Evolutionary conservation across 257 asterid genomes (phyloP).

Genomic region (Oldenlandia corymbosa): DNA sequence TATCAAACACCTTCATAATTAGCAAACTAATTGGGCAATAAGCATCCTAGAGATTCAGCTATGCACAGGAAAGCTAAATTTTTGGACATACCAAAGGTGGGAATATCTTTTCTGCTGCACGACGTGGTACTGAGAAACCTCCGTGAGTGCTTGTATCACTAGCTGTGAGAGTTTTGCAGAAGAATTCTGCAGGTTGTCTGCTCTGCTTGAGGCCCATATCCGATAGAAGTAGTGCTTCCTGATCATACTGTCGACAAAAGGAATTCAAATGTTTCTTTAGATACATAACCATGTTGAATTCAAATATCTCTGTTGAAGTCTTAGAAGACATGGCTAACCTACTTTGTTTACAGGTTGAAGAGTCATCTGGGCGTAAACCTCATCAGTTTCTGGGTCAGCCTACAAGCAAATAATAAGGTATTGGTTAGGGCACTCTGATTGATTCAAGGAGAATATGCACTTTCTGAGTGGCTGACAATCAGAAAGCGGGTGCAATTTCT

Average conservation of each 20-base stretch:
- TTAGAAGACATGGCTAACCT: constrained; percentile 14
- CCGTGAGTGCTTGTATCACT: constrained; percentile 99
- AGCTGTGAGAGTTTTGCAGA: constrained; percentile 94
- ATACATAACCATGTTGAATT: background rate
- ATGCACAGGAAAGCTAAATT: background rate
- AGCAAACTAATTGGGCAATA: constrained; percentile 3
- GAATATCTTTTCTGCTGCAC: constrained; percentile 97
- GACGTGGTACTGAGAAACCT: constrained; percentile 98
- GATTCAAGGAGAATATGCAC: background rate
- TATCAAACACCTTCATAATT: constrained; percentile 20
- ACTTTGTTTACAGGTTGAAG: constrained; percentile 87
- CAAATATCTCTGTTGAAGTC: background rate
- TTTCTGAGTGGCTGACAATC: background rate
- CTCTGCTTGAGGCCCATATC: constrained; percentile 78
- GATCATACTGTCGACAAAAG: constrained; percentile 55
- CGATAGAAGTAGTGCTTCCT: constrained; percentile 78
- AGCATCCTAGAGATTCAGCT: background rate
- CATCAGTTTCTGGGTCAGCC: constrained; percentile 98
- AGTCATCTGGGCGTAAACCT: constrained; percentile 98
- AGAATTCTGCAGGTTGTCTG: constrained; percentile 83
- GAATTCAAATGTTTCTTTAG: constrained; percentile 9
- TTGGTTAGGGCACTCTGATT: background rate
- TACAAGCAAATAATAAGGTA: constrained; percentile 19
- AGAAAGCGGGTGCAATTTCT: background rate
- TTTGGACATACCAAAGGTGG: constrained; percentile 67